Conservation (phyloP, 2,329 filamentous ascomycete species). For the Thermothelomyces thermophilus region DNA sequence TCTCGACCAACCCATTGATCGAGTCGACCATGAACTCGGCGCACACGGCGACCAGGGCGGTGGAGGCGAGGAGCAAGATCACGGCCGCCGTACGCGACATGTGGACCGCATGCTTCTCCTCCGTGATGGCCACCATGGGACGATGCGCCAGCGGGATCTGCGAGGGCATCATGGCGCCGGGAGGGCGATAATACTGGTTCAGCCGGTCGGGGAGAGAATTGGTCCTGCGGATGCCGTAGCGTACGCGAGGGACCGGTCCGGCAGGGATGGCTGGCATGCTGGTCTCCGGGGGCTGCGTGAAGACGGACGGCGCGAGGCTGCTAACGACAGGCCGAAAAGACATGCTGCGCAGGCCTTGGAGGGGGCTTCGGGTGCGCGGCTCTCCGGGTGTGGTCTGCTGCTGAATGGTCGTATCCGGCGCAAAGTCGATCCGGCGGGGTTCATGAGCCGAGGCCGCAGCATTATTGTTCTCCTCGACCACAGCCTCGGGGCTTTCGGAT, state of each 20-base stretch:
- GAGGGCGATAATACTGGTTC: slow-evolving; percentile 41
- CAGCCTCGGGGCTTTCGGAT: slow-evolving; percentile 25
- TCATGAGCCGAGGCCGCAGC: slow-evolving; percentile 31
- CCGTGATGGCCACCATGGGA: slow-evolving; percentile 25
- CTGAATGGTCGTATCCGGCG: slow-evolving; percentile 19
- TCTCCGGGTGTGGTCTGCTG: slow-evolving; percentile 28
- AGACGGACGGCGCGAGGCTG: slow-evolving; percentile 65
- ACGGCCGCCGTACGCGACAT: slow-evolving; percentile 52
- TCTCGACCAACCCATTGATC: slow-evolving; percentile 55
- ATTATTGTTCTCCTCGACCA: slow-evolving; percentile 27
- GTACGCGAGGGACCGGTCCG: slow-evolving; percentile 49
- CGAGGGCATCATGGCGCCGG: slow-evolving; percentile 45
- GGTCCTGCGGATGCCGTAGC: slow-evolving; percentile 63
- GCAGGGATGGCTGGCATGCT: slow-evolving; percentile 27
- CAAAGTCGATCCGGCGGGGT: slow-evolving; percentile 55
- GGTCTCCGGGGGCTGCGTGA: slow-evolving; percentile 42
- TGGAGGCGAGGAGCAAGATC: slow-evolving; percentile 56
- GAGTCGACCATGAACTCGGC: slow-evolving; percentile 65
- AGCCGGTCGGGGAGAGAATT: slow-evolving; percentile 68
- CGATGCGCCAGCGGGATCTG: slow-evolving; percentile 37
- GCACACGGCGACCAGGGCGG: slow-evolving; percentile 59
- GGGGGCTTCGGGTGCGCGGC: slow-evolving; percentile 36
- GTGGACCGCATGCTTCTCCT: slow-evolving; percentile 39
- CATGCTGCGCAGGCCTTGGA: slow-evolving; percentile 51
- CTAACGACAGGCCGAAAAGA: slow-evolving; percentile 58